A percentile compares a stretch with the other conserved stretches of the same genome.
Conservation (phyloP, 805 yeast genomes). For the Teunomyces tritomae region DNA sequence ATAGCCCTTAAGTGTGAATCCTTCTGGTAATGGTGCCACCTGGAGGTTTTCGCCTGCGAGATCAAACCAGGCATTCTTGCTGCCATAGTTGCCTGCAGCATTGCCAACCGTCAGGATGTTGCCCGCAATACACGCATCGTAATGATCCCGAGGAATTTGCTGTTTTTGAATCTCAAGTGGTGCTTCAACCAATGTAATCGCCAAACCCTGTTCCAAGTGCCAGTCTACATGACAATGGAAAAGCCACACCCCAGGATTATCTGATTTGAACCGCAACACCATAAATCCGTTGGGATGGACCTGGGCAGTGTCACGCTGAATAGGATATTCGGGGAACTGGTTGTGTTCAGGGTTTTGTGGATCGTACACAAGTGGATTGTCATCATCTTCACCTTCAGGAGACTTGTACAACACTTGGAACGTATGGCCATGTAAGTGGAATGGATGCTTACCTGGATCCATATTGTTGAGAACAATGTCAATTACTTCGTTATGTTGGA, state of each 20-base stretch:
- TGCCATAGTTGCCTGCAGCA: constrained; percentile 61
- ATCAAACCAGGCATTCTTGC: constrained; percentile 49
- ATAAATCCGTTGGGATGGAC: constrained; percentile 67
- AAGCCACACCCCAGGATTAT: constrained; percentile 92
- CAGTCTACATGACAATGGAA: constrained; percentile 91
- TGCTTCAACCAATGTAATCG: constrained; percentile 68
- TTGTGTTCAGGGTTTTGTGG: constrained; percentile 37
- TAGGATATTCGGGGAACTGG: constrained; percentile 56
- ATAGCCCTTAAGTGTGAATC: constrained; percentile 71
- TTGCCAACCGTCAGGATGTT: constrained; percentile 54
- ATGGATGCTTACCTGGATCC: constrained; percentile 79
- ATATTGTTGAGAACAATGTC: constrained; percentile 76
- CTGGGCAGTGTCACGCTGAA: constrained; percentile 67
- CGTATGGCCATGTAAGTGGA: constrained; percentile 74
- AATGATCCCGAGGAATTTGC: constrained; percentile 46
- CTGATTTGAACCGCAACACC: constrained; percentile 71
- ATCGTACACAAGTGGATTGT: constrained; percentile 50
- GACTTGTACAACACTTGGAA: constrained; percentile 63
- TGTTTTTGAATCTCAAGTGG: constrained; percentile 49
- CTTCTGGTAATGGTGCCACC: constrained; percentile 60
- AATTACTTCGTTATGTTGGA: constrained; percentile 60
- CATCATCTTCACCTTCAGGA: constrained; percentile 50
- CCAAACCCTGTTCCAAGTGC: constrained; percentile 82
- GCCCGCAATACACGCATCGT: constrained; percentile 47
- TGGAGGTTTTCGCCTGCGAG: constrained; percentile 61